These are phyloP conservation scores for Mrakia hoshinonis DNA, from an alignment of 768 basidiomycete genomes.

Conservation along the genomic window DNA sequence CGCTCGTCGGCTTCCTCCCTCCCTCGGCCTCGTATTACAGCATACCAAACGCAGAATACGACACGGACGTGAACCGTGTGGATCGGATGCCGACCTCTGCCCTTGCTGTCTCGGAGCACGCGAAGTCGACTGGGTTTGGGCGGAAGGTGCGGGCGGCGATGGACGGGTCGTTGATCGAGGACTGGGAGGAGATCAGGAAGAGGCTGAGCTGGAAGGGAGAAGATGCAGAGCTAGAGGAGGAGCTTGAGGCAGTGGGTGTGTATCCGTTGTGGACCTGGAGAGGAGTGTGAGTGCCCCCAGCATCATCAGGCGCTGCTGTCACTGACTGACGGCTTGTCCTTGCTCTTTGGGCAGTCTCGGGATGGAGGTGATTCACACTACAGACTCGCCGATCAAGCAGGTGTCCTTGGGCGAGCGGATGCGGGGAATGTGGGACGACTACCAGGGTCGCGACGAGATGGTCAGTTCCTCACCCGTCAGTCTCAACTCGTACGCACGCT, in stretches of 20 bases:
- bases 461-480: too few species aligned
- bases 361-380: conserved; percentile 47
- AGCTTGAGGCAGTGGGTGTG: conserved; percentile 44
- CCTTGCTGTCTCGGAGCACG: neutral
- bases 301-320: neutral
- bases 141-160: neutral
- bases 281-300: conserved; percentile 42
- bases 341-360: conserved; percentile 39
- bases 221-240: conserved; percentile 38
- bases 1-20: conserved; percentile 38
- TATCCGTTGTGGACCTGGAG: conserved; percentile 45
- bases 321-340: neutral
- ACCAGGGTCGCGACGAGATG: conserved; percentile 38
- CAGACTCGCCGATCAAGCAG: conserved; percentile 43
- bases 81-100: conserved; percentile 38
- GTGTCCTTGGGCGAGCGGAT: conserved; percentile 42
- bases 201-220: conserved; percentile 28
- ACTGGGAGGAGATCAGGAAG: conserved; percentile 34
- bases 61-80: conserved; percentile 44
- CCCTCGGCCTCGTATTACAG: conserved; percentile 38
- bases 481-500: neutral
- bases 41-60: conserved; percentile 45
- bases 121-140: neutral
- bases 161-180: neutral
- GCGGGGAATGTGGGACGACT: conserved; percentile 45